Base-by-base conservation (phyloP, 345 rosid genomes). In the Syzygium oleosum region DNA sequence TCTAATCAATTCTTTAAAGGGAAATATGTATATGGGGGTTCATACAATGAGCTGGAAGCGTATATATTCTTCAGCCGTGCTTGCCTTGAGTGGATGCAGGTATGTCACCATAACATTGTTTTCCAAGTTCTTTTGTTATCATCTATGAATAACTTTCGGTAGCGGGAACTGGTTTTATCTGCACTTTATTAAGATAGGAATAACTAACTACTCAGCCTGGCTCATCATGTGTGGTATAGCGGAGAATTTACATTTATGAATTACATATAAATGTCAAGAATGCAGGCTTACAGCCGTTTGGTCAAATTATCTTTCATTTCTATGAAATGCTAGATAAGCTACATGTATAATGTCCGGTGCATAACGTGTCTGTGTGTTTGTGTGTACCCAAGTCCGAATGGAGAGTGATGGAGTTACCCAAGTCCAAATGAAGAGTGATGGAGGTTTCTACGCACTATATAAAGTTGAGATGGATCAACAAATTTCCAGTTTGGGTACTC, bases 51-150 rank as follows among this genome's bases (percentile, higher is more conserved):
- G 88, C 87, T 93, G 73, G 94, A 94, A 88, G 95, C 95, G 9
- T 94, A 93, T 87, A 88, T 93, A 91, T 91, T 91, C 85, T 92
- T 93, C 87, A 93, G 92, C 85, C 92, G 95, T 52, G 94, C 95
- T 87, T 94, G 93, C 89, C 94, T 94, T 86, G 95, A 93, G 83
- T 92, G 95, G 94, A 92, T 93, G 95, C 94, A 94, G 92, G 94
- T 94, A 88, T 56, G 89, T 90, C 38, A 46, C 46, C 25, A 9
- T 38, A 49, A 17, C 29, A n/a, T 34, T n/a, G 25, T n/a, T 43
- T 88, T 27, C 55, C n/a, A 27, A 51, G 84, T 87, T 53, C 55
- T 87, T 87, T 25, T 38, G 68, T 17, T 86, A 46, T 63, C 63
- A 80, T 86, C 43, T 84, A 83, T 22, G 53, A 53, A 43, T 73